Base-by-base conservation (phyloP, 2,329 filamentous ascomycete genomes). In the Ceratocystiopsis minuta region DNA sequence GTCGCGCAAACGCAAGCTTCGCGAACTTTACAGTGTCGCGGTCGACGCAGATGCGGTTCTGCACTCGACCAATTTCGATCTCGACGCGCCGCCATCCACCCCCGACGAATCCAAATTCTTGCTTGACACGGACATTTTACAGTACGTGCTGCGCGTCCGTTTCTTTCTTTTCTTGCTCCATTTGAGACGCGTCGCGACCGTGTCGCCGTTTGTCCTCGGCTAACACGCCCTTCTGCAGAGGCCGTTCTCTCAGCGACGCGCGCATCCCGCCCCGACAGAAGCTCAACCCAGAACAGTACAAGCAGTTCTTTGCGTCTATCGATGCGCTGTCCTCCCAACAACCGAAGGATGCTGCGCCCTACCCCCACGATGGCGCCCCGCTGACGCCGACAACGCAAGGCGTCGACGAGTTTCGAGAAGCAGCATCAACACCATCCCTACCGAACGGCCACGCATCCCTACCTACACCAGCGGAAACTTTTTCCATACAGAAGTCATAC, bases 1-100 rank as follows among this genome's bases (percentile, higher is more conserved):
- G 62, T 84, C 81, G 70, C 80, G 83, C 63, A 90, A 92, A 74
- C 78, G 84, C 62, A 92, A 92, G 70, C 72, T 94, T 59, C 79
- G 80, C 60, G 81, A 90, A 66, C 72, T 94, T 54, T 93, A 81
- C 67, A 70, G 72, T 53, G 74, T 82, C 70, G 78, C 82, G 67
- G 80, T 80, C 60, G 75, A 78, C 60, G 62, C 68, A 55, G 67
- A 75, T 60, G 63, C 65, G 58, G 65, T 77, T 53, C 72, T 73
- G 53, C 68, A 71, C 56, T 62, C 67, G 60, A 64, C 66, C 58
- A 66, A 72, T 56, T 64, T 65, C 53, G 67, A 70, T 50, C 60
- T 63, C 50, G 71, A 76, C 66, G 67, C 67, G 64, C 66, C 64
- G 45, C 61, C 67, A 45, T 57, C 62, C 55, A 66, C 64, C 43